A percentile compares a stretch with the other conserved stretches of the same genome.
Conservation (phyloP, 352 stramenopile species). For the Blastocystis sp. region DNA sequence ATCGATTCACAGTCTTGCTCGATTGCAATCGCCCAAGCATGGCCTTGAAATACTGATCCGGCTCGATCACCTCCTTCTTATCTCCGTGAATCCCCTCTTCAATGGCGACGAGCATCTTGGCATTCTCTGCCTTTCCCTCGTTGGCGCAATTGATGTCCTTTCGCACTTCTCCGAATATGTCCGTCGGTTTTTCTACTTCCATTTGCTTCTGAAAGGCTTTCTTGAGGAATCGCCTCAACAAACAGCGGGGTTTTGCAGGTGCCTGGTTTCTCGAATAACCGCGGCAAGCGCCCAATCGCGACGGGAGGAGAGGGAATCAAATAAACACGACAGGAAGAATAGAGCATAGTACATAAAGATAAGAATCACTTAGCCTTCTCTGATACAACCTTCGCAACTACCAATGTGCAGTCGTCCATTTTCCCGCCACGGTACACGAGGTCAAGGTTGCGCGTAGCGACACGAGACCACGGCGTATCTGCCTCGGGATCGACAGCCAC, state of each 20-base stretch:
- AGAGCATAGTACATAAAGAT: slow-evolving; percentile 65
- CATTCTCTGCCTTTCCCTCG: slow-evolving; percentile 43
- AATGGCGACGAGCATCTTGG: background rate
- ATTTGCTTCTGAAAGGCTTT: background rate
- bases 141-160: slow-evolving; percentile 11
- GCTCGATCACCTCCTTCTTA: slow-evolving; percentile 16
- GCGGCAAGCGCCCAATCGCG: background rate
- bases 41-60: slow-evolving; percentile 4
- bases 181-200: background rate
- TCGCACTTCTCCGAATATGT: slow-evolving; percentile 36
- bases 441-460: slow-evolving; percentile 56
- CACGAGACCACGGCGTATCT: slow-evolving; percentile 62
- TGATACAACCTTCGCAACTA: slow-evolving; percentile 66
- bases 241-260: background rate
- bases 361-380: slow-evolving; percentile 63
- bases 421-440: slow-evolving; percentile 68
- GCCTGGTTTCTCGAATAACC: background rate
- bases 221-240: background rate
- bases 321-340: slow-evolving; percentile 34
- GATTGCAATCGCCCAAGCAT: slow-evolving; percentile 25
- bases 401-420: slow-evolving; percentile 68
- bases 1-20: background rate
- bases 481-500: slow-evolving; percentile 36
- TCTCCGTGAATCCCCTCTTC: slow-evolving; percentile 43
- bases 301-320: background rate